Evolutionary conservation across 768 basidiomycete species (phyloP).

Genomic region (Trametes meyenii): DNA sequence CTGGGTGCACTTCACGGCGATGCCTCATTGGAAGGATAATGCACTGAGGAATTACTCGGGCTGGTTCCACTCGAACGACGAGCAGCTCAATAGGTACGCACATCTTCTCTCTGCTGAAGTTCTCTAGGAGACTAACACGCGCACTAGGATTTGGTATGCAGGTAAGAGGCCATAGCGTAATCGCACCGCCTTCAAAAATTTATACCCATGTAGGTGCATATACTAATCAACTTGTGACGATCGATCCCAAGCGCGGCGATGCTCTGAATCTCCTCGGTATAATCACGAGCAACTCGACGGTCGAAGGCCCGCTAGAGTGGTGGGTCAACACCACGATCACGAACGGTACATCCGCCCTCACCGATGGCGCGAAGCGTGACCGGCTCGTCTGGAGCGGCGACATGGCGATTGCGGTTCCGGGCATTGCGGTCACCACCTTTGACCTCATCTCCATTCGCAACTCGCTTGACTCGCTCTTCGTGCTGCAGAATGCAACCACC

Average conservation of each 20-base stretch:
- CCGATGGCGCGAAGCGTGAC: conserved; percentile 22
- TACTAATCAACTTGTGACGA: conserved; percentile 21
- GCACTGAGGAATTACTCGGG: conserved; percentile 14
- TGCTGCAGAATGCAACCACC: conserved; percentile 5
- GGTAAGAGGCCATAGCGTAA: background rate
- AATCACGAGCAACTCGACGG: background rate
- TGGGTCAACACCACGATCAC: conserved; percentile 21
- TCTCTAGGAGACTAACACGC: background rate
- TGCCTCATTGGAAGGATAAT: conserved; percentile 21
- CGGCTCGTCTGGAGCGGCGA: conserved; percentile 26
- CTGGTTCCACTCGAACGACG: conserved; percentile 24
- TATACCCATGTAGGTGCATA: conserved; percentile 11
- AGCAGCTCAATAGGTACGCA: conserved; percentile 18
- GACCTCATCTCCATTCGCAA: conserved; percentile 22
- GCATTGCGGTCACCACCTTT: conserved; percentile 19
- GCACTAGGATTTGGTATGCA: conserved; percentile 20
- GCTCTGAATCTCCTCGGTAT: background rate
- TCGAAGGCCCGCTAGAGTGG: conserved; percentile 13
- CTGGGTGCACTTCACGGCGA: conserved; percentile 23
- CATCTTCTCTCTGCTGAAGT: background rate
- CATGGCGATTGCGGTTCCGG: conserved; percentile 22
- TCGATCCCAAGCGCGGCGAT: conserved; percentile 18
- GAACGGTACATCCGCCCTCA: conserved; percentile 17
- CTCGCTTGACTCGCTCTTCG: conserved; percentile 20
- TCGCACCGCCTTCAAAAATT: background rate